Conservation (phyloP, 2,329 filamentous ascomycete genomes). For the Saccharata proteae region DNA sequence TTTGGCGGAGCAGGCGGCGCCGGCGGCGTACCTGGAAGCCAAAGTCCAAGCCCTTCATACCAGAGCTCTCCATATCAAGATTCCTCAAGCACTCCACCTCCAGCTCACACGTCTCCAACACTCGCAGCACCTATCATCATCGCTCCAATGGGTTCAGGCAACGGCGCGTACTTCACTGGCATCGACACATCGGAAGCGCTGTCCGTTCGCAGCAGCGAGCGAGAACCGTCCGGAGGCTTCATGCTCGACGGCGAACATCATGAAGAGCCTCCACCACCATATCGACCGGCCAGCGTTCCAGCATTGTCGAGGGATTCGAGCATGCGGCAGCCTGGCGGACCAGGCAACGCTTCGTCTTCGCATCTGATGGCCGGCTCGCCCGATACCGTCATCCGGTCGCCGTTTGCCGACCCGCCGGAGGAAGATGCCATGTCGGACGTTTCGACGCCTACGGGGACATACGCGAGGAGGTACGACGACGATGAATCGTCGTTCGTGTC, state of each 20-base stretch:
- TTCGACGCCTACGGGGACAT: too few relatives aligned
- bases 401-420: too few relatives aligned
- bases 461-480: too few relatives aligned
- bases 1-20: not conserved
- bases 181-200: conserved; percentile 8
- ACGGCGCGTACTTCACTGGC: conserved; percentile 6
- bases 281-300: conserved; percentile 6
- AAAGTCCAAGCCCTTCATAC: too few relatives aligned
- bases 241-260: conserved; percentile 8
- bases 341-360: too few relatives aligned
- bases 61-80: not conserved
- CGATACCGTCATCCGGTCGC: too few relatives aligned
- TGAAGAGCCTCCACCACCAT: conserved; percentile 8
- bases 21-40: not conserved
- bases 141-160: conserved; percentile 3
- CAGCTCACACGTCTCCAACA: not conserved
- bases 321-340: too few relatives aligned
- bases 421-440: too few relatives aligned
- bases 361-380: too few relatives aligned
- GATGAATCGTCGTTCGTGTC: too few relatives aligned
- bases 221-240: conserved; percentile 2
- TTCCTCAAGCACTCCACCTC: conserved; percentile 2
- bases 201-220: conserved; percentile 5
- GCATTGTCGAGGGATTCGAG: conserved; percentile 5
- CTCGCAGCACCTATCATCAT: conserved; percentile 6